A percentile compares a stretch with the other conserved stretches of the same genome.
Evolutionary conservation across 2,329 filamentous ascomycete genomes (phyloP).

Genomic region (Botrytis galanthina): DNA sequence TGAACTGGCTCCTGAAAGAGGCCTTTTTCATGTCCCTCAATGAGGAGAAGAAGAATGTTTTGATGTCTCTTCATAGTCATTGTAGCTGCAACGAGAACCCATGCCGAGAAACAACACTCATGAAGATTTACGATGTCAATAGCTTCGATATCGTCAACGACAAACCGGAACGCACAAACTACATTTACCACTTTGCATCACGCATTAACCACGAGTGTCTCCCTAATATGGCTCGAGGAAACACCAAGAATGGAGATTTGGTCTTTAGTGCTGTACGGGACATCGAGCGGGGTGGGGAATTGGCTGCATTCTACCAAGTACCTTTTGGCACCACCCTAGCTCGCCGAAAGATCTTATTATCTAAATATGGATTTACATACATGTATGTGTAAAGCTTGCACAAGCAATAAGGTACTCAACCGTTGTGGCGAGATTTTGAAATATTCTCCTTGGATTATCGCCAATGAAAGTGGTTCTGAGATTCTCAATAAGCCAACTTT

Average conservation of each 20-base stretch:
- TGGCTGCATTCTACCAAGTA: background rate
- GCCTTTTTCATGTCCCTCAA: background rate
- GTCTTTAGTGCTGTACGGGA: background rate
- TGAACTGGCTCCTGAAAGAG: background rate
- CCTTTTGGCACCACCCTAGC: background rate
- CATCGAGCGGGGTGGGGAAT: background rate
- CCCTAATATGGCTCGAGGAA: background rate
- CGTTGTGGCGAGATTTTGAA: fast-evolving
- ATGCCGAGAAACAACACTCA: background rate
- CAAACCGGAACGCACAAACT: background rate
- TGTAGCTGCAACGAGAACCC: background rate
- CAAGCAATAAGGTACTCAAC: background rate
- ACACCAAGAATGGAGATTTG: background rate
- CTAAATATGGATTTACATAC: background rate
- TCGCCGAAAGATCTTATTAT: background rate
- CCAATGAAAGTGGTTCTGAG: background rate
- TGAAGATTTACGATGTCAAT: background rate
- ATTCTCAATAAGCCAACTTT: background rate
- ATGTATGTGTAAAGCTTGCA: background rate
- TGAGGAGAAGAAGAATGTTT: background rate
- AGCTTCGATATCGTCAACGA: background rate
- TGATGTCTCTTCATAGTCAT: background rate
- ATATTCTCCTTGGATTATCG: background rate
- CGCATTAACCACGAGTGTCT: background rate
- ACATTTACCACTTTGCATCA: background rate